phyloP scores from a whole-genome alignment of 108 stramenopile genomes.

The Pseudonitzschia multiseries region DNA sequence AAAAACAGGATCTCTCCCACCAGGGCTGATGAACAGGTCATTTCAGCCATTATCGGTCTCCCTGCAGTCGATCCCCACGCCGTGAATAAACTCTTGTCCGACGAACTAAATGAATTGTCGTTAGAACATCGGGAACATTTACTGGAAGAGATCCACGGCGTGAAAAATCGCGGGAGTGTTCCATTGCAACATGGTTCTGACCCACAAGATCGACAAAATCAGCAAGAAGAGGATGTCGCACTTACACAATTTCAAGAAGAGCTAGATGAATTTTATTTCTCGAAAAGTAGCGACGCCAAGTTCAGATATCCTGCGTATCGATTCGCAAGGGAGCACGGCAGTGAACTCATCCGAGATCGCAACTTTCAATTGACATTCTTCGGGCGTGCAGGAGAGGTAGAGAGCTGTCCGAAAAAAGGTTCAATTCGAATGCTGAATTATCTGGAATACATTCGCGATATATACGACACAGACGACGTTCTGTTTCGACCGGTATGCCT shows the following conservation, averaged over 20 bases:
- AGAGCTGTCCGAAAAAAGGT: not conserved
- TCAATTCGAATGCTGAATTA: not conserved
- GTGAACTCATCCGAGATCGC: slow-evolving; percentile 9
- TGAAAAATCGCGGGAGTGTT: not conserved
- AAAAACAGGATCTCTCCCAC: no score
- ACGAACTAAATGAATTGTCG: slow-evolving; percentile 31
- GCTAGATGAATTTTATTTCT: not conserved
- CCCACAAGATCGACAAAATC: not conserved
- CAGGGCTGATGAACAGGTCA: no score
- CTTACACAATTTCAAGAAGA: slow-evolving; percentile 1
- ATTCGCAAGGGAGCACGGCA: slow-evolving; percentile 1
- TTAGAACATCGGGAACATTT: slow-evolving; percentile 18
- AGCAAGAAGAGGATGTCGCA: not conserved
- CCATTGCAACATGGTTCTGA: not conserved
- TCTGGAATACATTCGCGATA: not conserved
- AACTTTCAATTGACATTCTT: slow-evolving; percentile 7
- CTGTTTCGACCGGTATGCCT: slow-evolving; percentile 1
- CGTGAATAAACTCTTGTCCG: slow-evolving; percentile 16
- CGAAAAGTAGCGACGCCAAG: not conserved
- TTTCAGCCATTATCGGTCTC: no score
- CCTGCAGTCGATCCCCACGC: not conserved
- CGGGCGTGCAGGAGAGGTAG: not conserved
- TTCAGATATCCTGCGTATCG: slow-evolving; percentile 9
- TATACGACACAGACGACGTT: slow-evolving; percentile 6
- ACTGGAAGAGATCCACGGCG: slow-evolving; percentile 40